Evolutionary conservation across 2,329 filamentous ascomycete genomes (phyloP), one percentile per base, ranked within the genome.

Genomic region (Diaporthe vaccinii): DNA sequence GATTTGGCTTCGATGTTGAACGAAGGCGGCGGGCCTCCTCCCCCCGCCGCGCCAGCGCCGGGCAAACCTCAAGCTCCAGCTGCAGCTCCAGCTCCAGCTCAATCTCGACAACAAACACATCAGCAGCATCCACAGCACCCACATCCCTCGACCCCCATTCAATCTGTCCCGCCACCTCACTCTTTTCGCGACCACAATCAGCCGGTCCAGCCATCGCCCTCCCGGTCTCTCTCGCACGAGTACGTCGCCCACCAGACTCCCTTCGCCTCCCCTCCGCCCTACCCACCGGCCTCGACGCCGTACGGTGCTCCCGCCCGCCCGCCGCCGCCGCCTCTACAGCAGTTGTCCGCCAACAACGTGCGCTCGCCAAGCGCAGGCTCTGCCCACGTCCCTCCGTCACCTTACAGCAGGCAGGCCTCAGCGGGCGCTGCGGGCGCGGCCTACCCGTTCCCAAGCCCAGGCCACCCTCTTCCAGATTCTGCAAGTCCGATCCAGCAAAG

Each of bases 1-100:
- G 88, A 90, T 84, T 85, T 91, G 74, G 83, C 85, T 77, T 86
- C 86, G 22, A 88, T 92, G 79, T 83, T 91, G 65, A 91, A 91
- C 81, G 89, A 89, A 76, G 86, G 84, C 78, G 86, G 84, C 69
- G 73, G 83, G 77, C 80, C 81, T 61, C 82, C 82, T 69, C 79
- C 82, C 74, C 83, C 82, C 77, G 81, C 82, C 72, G 79, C 82
- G 25, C 77, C 80, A 15, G 72, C 77, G 75, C 74, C 79, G 77
- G 78, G 65, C 65, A 69, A 69, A 69, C 46, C 77, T 80, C 78
- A 76, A 72, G 68, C 73, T 59, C 53, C 81, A 15, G 71, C 77
- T 76, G 68, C 72, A 69, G 41, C 44, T 46, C 65, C 72, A 41
- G 55, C 59, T 71, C 73, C 62, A 34, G 72, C 67, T 34, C 65